Base-by-base conservation (phyloP, 805 yeast species). In the Saccharomyces kudriavzevii region DNA sequence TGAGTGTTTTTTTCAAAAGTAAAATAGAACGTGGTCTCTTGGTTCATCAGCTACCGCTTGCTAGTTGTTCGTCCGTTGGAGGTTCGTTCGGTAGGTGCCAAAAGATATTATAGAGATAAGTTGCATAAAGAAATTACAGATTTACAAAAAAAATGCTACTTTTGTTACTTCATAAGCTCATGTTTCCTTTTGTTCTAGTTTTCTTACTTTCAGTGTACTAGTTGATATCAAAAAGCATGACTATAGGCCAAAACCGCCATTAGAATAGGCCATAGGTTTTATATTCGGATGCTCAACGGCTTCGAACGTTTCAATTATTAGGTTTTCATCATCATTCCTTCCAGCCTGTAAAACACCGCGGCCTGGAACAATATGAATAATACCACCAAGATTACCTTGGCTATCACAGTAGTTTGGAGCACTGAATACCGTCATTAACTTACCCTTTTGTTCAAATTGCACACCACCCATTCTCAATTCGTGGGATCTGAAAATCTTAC, bases 371-470 rank as follows among this genome's bases (percentile, higher is more conserved):
- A 92, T 79, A 64, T 90, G 87, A 56, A 94, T 85, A 53, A 87
- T 86, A 9, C 95, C 98, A 51, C 97, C 99, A 59, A 81, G 70
- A 70, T 94, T 94, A 13, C 96, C 96, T 52, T 89, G 90, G 14
- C 85, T 75, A 68, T 94, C 99, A 74, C 98, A 92, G 70, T 92
- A 92, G 69, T 94, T 92, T 35, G 99, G 99, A 0, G 99, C 99
- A 70, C 95, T 85, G 70, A 94, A 94, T n/a, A 94, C 96, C 0
- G 99, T 94, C 51, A 90, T 81, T 50, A 94, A 79, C 59, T 83
- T 78, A 11, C 95, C 96, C 54, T 86, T 78, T 65, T 94, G 99
- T 66, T 92, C 97, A 48, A 77, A 77, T 59, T 89, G 89, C 55
- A 85, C 89, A 49, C 99, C 99, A 5, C 79, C 85, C 87, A 87